Percentiles rank a stretch among this genome's conserved stretches.
These are phyloP conservation scores for Mortierella sp. DNA, from an alignment of 371 early-diverging fungal genomes.

Conservation along the genomic window DNA sequence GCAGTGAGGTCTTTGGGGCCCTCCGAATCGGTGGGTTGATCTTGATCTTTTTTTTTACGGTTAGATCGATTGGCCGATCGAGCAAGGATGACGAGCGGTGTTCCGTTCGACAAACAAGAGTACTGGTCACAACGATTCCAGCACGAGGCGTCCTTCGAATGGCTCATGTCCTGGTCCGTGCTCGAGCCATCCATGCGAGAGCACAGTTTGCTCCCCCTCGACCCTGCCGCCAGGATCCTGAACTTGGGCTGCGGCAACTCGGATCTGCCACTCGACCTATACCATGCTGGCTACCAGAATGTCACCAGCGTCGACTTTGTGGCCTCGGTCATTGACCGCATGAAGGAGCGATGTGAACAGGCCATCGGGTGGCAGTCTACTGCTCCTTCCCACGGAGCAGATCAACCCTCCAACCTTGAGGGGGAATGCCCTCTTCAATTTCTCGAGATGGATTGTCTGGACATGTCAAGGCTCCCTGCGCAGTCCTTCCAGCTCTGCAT, in stretches of 20 bases:
- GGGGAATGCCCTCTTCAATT: constrained; percentile 32
- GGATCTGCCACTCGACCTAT: constrained; percentile 34
- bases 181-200: constrained; percentile 28
- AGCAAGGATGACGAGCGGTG: background rate
- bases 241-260: constrained; percentile 50
- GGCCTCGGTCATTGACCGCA: constrained; percentile 30
- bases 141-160: constrained; percentile 31
- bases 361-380: constrained; percentile 26
- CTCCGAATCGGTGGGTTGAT: too few species aligned
- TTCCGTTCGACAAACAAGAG: constrained; percentile 31
- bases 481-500: constrained; percentile 21
- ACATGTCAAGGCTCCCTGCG: constrained; percentile 20
- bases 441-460: constrained; percentile 43
- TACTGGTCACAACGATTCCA: constrained; percentile 32
- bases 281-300: constrained; percentile 24
- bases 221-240: constrained; percentile 17
- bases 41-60: too few species aligned
- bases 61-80: too few species aligned
- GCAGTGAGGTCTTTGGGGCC: too few species aligned
- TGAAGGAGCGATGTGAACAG: constrained; percentile 25
- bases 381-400: background rate
- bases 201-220: constrained; percentile 12
- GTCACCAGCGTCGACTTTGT: constrained; percentile 44
- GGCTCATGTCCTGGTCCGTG: constrained; percentile 40
- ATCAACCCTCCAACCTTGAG: too few species aligned